phyloP scores from a whole-genome alignment of 139 green algal species.

The Limnomonas spitsbergensis region DNA sequence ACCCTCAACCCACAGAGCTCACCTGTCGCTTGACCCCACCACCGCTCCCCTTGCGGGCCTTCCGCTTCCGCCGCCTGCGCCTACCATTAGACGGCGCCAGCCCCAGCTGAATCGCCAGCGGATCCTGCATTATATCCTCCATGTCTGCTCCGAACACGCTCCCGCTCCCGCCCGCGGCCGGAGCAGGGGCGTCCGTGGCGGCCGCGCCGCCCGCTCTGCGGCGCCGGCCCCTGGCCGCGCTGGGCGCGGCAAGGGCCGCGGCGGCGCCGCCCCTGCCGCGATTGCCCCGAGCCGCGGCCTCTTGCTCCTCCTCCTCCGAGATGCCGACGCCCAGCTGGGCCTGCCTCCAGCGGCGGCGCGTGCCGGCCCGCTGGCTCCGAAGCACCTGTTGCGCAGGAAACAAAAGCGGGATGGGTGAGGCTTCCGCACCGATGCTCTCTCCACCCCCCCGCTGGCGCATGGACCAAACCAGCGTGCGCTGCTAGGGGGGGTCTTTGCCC shows the following conservation, averaged over 20 bases:
- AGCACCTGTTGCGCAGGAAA: neutral
- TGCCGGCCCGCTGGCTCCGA: neutral
- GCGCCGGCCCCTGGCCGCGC: neutral
- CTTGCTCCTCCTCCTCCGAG: neutral
- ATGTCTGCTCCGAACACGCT: constrained; percentile 43
- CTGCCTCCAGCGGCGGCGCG: neutral
- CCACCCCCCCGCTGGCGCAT: too few relatives aligned
- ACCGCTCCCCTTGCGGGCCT: neutral
- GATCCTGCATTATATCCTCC: constrained; percentile 56
- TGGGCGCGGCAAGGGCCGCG: too few relatives aligned
- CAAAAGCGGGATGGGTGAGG: neutral
- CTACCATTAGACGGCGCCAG: constrained; percentile 24
- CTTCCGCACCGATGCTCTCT: neutral
- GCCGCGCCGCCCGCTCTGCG: neutral
- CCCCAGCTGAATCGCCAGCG: constrained; percentile 54
- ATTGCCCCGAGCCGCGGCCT: neutral
- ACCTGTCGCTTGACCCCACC: constrained; percentile 6
- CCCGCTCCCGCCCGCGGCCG: neutral
- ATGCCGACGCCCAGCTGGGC: neutral
- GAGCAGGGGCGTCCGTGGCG: too few relatives aligned
- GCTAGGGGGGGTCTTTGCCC: too few relatives aligned
- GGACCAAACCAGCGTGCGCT: too few relatives aligned
- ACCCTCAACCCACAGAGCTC: too few relatives aligned
- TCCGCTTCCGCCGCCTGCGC: constrained; percentile 23
- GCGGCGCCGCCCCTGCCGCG: neutral